Evolutionary conservation across 129 eudicot species (phyloP).

Genomic region (carrot (Daucus carota)): DNA sequence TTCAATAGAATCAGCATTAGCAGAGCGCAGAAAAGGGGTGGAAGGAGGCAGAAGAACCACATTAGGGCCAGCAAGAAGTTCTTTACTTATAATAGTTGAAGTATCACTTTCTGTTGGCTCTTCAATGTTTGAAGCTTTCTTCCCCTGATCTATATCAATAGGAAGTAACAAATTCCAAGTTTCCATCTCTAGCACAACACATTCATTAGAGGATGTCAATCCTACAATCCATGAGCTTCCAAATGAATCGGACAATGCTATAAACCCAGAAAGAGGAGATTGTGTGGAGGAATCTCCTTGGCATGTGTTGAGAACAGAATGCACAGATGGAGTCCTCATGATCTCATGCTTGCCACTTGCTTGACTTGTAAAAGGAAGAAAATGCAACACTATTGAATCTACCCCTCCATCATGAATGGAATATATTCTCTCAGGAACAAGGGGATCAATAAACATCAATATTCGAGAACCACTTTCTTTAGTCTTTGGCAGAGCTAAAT

Average conservation of each 20-base stretch:
- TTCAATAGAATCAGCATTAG: constrained; percentile 82
- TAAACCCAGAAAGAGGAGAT: constrained; percentile 62
- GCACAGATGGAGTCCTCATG: constrained; percentile 69
- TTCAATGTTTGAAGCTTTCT: constrained; percentile 20
- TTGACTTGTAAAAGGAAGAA: constrained; percentile 86
- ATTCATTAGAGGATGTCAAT: constrained; percentile 55
- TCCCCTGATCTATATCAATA: constrained; percentile 32
- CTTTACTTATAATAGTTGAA: constrained; percentile 71
- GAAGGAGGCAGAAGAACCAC: constrained; percentile 63
- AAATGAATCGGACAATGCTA: constrained; percentile 73
- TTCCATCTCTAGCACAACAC: constrained; percentile 81
- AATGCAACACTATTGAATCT: constrained; percentile 85
- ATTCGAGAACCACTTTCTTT: constrained; percentile 30
- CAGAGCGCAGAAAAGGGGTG: constrained; percentile 44
- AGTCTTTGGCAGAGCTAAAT: constrained; percentile 65
- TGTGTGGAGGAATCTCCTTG: constrained; percentile 43
- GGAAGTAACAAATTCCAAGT: constrained; percentile 73
- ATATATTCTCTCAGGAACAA: constrained; percentile 69
- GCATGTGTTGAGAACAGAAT: constrained; percentile 66
- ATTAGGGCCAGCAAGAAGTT: constrained; percentile 76
- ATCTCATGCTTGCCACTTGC: constrained; percentile 51
- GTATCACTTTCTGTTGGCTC: constrained; percentile 28
- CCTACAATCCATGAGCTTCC: constrained; percentile 94
- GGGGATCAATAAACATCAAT: constrained; percentile 66
- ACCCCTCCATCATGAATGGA: constrained; percentile 79